Evolutionary conservation across 306 rosid genomes (phyloP).

Genomic region (Corylus heterophylla): DNA sequence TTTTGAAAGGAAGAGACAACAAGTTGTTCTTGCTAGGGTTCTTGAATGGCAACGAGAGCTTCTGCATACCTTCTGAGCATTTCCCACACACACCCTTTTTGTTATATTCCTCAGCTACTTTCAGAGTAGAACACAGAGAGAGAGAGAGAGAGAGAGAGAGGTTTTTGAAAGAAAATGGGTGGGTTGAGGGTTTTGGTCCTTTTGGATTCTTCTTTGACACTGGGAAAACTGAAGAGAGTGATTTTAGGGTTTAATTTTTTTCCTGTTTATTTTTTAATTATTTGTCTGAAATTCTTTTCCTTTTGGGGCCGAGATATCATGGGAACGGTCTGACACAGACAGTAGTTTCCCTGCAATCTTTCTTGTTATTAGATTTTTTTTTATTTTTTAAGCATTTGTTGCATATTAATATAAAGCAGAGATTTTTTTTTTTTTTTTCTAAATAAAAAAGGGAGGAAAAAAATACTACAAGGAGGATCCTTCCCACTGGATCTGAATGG

Average conservation of each 20-base stretch:
- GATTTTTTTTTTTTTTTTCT: no score
- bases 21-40: slow-evolving; percentile 18
- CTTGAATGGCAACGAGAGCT: slow-evolving; percentile 28
- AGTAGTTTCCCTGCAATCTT: not conserved
- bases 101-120: not conserved
- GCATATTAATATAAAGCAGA: no score
- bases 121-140: not conserved
- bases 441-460: no score
- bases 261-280: no score
- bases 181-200: not conserved
- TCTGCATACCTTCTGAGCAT: slow-evolving; percentile 77
- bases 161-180: not conserved
- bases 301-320: no score
- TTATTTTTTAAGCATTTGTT: no score
- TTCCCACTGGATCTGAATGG: no score
- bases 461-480: no score
- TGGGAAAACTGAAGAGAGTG: not conserved
- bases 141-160: not conserved
- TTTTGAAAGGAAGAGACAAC: slow-evolving; percentile 17
- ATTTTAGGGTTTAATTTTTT: slow-evolving; percentile 6
- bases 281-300: not conserved
- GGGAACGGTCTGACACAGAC: not conserved
- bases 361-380: no score
- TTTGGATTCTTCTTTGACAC: not conserved
- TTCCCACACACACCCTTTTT: slow-evolving; percentile 26